Evolutionary conservation across 2,329 filamentous ascomycete species (phyloP).

Genomic region (Pleurostoma richardsiae): DNA sequence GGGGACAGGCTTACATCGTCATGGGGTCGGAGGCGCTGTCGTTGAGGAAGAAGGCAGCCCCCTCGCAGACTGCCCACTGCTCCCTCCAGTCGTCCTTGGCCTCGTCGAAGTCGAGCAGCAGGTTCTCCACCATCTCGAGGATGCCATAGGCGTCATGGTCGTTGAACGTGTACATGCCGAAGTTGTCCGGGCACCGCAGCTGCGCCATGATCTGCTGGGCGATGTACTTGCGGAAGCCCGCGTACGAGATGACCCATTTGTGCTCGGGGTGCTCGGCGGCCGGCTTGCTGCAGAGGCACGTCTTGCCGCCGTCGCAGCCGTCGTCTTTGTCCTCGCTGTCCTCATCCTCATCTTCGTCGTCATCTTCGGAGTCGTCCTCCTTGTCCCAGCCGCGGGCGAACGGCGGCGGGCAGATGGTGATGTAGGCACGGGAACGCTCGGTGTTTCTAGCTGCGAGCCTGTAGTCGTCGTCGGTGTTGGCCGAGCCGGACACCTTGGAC

Average conservation of each 20-base stretch:
- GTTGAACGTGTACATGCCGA: conserved; percentile 36
- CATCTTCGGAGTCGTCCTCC: conserved; percentile 36
- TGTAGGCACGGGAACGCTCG: neutral
- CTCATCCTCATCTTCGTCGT: conserved; percentile 37
- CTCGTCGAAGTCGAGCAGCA: conserved; percentile 28
- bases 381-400: conserved; percentile 37
- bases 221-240: conserved; percentile 19
- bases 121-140: conserved; percentile 36
- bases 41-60: conserved; percentile 19
- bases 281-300: conserved; percentile 20
- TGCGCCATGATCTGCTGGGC: conserved; percentile 11
- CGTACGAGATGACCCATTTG: conserved; percentile 22
- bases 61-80: conserved; percentile 34
- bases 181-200: conserved; percentile 28
- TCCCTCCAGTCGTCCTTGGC: conserved; percentile 22
- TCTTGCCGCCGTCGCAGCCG: conserved; percentile 1
- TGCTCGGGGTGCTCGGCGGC: conserved; percentile 23
- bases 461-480: neutral
- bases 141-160: conserved; percentile 32
- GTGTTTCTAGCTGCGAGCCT: neutral
- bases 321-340: conserved; percentile 20
- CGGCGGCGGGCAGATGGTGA: neutral
- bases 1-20: neutral
- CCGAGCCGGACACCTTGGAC: neutral
- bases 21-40: neutral